Conservation (phyloP, 176 grass and related monocot genomes). For the Avena sativa region DNA sequence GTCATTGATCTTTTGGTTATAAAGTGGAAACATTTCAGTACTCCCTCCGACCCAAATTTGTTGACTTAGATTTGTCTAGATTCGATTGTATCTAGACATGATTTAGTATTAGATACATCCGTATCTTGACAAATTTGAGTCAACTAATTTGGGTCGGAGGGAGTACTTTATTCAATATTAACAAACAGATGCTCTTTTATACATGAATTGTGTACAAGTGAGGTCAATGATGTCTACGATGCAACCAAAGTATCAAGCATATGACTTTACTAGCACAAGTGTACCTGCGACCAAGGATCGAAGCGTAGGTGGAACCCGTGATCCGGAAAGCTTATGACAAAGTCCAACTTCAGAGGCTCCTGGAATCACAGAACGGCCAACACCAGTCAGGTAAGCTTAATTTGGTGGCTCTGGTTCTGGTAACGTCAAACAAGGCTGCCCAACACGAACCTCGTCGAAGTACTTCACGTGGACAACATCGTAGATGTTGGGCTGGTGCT, state of each 20-base stretch:
- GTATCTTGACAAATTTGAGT: no score
- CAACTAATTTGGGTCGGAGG: no score
- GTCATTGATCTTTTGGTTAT: not conserved
- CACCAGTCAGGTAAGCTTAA: constrained; percentile 8
- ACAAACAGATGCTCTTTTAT: not conserved
- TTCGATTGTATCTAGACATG: no score
- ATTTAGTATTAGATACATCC: no score
- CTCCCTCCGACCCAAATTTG: no score
- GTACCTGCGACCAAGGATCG: constrained; percentile 96
- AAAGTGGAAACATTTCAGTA: no score
- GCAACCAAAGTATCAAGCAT: constrained; percentile 5
- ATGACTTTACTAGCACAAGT: not conserved
- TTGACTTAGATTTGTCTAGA: no score
- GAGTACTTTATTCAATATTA: not conserved
- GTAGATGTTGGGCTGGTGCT: constrained; percentile 85
- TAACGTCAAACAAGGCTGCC: not conserved
- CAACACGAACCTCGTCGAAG: constrained; percentile 83
- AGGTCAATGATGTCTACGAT: not conserved
- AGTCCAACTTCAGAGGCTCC: constrained; percentile 92
- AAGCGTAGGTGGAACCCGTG: constrained; percentile 97
- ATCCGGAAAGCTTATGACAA: constrained; percentile 94
- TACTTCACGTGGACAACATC: constrained; percentile 95
- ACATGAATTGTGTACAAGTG: not conserved
- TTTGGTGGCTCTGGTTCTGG: not conserved
- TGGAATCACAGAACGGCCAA: constrained; percentile 43